Percentiles rank a stretch among this genome's conserved stretches.
Conservation (phyloP, 2,329 filamentous ascomycete genomes). For the Herpotrichia juniperi region DNA sequence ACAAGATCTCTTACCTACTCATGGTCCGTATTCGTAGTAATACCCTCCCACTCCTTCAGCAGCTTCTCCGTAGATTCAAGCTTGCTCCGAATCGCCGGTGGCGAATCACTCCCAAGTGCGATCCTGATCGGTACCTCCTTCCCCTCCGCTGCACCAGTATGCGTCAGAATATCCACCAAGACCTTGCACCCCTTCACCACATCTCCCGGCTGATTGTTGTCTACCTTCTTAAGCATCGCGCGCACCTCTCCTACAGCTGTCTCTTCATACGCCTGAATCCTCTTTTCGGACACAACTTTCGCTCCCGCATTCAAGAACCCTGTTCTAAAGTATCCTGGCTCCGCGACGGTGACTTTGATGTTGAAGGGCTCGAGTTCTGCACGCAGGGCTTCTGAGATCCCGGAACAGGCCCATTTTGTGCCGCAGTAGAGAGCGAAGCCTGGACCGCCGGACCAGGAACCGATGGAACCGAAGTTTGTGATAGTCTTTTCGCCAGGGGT, state of each 20-base stretch:
- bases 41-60: conserved; percentile 44
- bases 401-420: conserved; percentile 54
- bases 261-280: conserved; percentile 39
- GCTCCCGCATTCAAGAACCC: conserved; percentile 48
- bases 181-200: conserved; percentile 59
- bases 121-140: conserved; percentile 60
- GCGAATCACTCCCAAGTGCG: conserved; percentile 59
- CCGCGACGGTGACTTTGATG: conserved; percentile 53
- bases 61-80: conserved; percentile 30
- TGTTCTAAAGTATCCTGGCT: conserved; percentile 59
- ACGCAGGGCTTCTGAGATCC: conserved; percentile 51
- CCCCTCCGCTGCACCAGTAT: conserved; percentile 55
- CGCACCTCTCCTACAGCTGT: conserved; percentile 42
- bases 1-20: background rate
- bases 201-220: conserved; percentile 63
- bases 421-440: conserved; percentile 53
- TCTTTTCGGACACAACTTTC: conserved; percentile 20
- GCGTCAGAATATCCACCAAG: conserved; percentile 62
- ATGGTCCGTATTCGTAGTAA: conserved; percentile 28
- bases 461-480: conserved; percentile 56
- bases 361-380: conserved; percentile 53
- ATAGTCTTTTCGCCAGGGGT: conserved; percentile 50
- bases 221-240: conserved; percentile 36
- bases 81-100: conserved; percentile 23
- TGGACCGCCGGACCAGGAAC: conserved; percentile 47